Base-by-base conservation (phyloP, 805 yeast species). In the Metschnikowia shivogae region DNA sequence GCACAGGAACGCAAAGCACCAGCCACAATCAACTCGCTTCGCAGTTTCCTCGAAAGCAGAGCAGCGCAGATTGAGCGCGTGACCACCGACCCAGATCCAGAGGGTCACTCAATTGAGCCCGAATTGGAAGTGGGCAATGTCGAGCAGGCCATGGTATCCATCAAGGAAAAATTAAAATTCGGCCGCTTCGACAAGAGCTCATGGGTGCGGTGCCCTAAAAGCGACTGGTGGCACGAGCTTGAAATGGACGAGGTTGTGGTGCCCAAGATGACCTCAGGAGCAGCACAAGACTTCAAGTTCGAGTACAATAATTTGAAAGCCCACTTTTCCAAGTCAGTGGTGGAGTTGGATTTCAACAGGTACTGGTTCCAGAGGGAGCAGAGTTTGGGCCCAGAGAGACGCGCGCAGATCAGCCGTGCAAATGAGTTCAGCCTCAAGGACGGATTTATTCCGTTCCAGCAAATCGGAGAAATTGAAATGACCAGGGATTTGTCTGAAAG, bases 141-240 rank as follows among this genome's bases (percentile, higher is more conserved):
- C 7, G 24, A 28, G 17, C 6, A 17, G 12, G 13, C 28, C 9
- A 19, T 20, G 12, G 9, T n/a, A 4, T 9, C 40, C n/a, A 20
- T 8, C 28, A 14, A 29, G n/a, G 6, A 31, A 2, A 31, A 20
- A 12, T 26, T n/a, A 12, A 13, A 31, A 24, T 39, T 30, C 6
- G 36, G 22, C 6, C 11, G 12, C 1, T 39, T 39, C 14, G 42
- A 39, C 14, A 11, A 24, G 6, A 35, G 32, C 24, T 39, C 35
- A 20, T 39, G 42, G 42, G 29, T 39, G 12, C 9, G 42, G 10
- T 28, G 17, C 14, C 29, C 36, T 10, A 30, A 39, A 22, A 31
- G 35, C 9, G 11, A 9, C 7, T 39, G 34, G 42, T 39, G 42
- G 42, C 29, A 39, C n/a, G 42, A 39, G 28, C 42, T 39, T 14